Evolutionary conservation across 495 filamentous ascomycete species (phyloP).

Genomic region (Penicillium paradoxum): DNA sequence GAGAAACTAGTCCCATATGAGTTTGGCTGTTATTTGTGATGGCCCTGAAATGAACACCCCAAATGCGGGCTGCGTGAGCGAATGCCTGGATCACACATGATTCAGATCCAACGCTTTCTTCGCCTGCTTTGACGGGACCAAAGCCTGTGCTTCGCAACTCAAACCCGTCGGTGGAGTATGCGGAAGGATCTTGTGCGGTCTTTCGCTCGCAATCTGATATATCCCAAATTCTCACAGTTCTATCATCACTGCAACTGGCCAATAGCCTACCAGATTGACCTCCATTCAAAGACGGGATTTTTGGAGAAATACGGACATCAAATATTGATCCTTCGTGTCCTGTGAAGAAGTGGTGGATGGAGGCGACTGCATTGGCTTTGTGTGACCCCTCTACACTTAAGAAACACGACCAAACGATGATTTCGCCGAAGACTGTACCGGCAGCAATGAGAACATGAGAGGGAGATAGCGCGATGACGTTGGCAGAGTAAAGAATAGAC

Average conservation of each 20-base stretch:
- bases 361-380: conserved; percentile 17
- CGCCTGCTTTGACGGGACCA: conserved; percentile 18
- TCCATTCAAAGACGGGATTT: conserved; percentile 36
- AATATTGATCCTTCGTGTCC: conserved; percentile 96
- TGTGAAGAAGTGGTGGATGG: conserved; percentile 66
- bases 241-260: conserved; percentile 92
- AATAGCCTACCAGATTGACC: conserved; percentile 52
- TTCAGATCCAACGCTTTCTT: conserved; percentile 26
- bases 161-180: conserved; percentile 42
- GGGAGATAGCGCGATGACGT: conserved; percentile 54
- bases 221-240: conserved; percentile 87
- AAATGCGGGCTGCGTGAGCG: conserved; percentile 87
- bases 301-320: conserved; percentile 70
- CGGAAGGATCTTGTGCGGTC: conserved; percentile 28
- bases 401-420: conserved; percentile 79
- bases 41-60: conserved; percentile 67
- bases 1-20: conserved; percentile 55
- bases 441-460: conserved; percentile 68
- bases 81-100: conserved; percentile 59
- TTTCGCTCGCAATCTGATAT: conserved; percentile 49
- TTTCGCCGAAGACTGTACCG: conserved; percentile 90
- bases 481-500: conserved; percentile 84
- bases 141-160: conserved; percentile 43
- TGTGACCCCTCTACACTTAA: conserved; percentile 13
- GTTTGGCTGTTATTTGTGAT: conserved; percentile 11